Conservation (phyloP, 192 early-diverging fungal genomes). For the Linnemannia hyalina region DNA sequence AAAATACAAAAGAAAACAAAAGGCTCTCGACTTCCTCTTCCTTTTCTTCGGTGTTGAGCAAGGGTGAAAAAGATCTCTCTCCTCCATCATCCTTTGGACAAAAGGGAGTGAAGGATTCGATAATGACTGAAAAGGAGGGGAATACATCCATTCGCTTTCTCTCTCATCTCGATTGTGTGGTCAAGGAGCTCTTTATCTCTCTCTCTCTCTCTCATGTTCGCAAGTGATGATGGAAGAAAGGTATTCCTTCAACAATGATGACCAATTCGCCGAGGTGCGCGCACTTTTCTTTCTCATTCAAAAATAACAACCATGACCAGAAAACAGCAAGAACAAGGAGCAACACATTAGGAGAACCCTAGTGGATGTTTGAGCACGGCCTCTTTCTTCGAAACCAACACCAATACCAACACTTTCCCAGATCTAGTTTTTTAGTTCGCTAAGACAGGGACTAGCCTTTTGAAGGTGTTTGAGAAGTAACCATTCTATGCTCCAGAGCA, state of each 20-base stretch:
- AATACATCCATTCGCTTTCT: not conserved
- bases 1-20: not conserved
- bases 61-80: constrained; percentile 4
- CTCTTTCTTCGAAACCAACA: not conserved
- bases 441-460: too few species aligned
- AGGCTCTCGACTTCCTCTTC: not conserved
- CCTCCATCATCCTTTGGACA: too few species aligned
- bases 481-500: too few species aligned
- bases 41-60: not conserved
- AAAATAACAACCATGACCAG: too few species aligned
- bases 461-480: too few species aligned
- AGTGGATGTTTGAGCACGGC: not conserved
- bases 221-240: too few species aligned
- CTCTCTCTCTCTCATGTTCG: not conserved
- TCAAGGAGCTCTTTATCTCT: not conserved
- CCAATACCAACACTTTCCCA: too few species aligned
- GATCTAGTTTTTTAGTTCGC: too few species aligned
- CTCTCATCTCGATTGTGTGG: not conserved
- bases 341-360: not conserved
- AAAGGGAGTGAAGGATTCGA: not conserved
- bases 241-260: not conserved
- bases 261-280: not conserved
- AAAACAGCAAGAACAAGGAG: not conserved
- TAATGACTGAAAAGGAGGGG: too few species aligned
- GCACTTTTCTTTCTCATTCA: not conserved